Conservation (phyloP, 1,139 yeast species). For the Sugiyamaella xylanicola region DNA sequence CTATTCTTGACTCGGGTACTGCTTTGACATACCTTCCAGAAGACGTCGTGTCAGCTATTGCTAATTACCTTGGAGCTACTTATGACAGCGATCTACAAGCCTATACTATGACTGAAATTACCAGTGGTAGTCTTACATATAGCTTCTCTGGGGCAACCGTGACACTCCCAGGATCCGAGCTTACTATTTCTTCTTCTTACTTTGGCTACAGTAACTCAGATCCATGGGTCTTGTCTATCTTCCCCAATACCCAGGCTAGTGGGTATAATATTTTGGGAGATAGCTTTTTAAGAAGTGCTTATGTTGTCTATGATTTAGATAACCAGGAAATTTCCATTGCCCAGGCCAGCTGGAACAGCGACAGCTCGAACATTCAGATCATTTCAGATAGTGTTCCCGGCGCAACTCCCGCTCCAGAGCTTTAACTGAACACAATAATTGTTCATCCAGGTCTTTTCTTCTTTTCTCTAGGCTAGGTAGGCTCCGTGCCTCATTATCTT, state of each 20-base stretch:
- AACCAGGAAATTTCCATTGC: constrained; percentile 64
- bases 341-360: constrained; percentile 46
- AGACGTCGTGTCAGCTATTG: constrained; percentile 24
- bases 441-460: background rate
- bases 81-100: constrained; percentile 23
- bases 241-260: constrained; percentile 31
- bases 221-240: constrained; percentile 27
- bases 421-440: background rate
- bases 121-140: constrained; percentile 22
- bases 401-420: constrained; percentile 28
- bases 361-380: constrained; percentile 31
- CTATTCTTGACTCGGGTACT: constrained; percentile 40
- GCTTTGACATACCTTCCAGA: constrained; percentile 37
- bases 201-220: background rate
- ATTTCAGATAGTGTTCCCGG: constrained; percentile 24
- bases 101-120: constrained; percentile 22
- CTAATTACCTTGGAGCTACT: constrained; percentile 33
- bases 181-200: constrained; percentile 12
- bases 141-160: constrained; percentile 38
- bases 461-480: background rate
- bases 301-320: constrained; percentile 75
- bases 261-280: constrained; percentile 61
- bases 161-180: constrained; percentile 33
- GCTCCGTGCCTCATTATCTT: too few relatives aligned
- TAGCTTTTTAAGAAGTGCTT: constrained; percentile 69